Evolutionary conservation across 805 yeast species (phyloP), one percentile per base, ranked within the genome.

Genomic region (Phaffomyces opuntiae): DNA sequence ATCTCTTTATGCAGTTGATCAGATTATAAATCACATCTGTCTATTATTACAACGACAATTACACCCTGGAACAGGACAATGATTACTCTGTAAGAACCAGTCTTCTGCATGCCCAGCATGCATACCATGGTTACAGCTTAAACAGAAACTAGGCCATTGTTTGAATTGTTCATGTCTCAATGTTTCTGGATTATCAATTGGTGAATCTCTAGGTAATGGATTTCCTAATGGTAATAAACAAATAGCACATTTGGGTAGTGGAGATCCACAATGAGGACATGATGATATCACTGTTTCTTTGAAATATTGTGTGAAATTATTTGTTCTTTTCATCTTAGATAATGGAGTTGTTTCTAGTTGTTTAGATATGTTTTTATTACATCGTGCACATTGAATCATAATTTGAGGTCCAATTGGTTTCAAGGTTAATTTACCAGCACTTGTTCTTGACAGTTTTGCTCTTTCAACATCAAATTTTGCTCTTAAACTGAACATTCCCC

Each of bases 61-160:
- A 58, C 99, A 91, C 38, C 89, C 95, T 0, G 97, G 96, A 3
- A 91, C 96, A 0, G 99, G 97, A 58, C 99, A 91, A 1, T 86
- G 78, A 46, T 77, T 78, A 56, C 90, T 96, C 61, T 81, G 83
- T 25, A 83, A 75, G 62, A 91, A 91, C 99, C 99, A 91, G 57
- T 90, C 95, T 51, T 87, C 89, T 0, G 97, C 97, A 62, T 91
- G 99, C 5, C 85, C 89, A 0, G 96, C 89, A 66, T 91, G 99
- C 78, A 82, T 82, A 1, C 96, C 96, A 57, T 91, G 99, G 59
- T 85, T 87, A 61, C 99, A 91, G 32, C 82, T 78, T 52, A 91
- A 66, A 58, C 99, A 91, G 65, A 88, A 88, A 53, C 93, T 87
- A 53, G 91, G 89, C 96, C 96, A 88, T 51, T 84, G 83, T 48